Conservation (phyloP, 192 early-diverging fungal species). For the Coemansia sp. region DNA sequence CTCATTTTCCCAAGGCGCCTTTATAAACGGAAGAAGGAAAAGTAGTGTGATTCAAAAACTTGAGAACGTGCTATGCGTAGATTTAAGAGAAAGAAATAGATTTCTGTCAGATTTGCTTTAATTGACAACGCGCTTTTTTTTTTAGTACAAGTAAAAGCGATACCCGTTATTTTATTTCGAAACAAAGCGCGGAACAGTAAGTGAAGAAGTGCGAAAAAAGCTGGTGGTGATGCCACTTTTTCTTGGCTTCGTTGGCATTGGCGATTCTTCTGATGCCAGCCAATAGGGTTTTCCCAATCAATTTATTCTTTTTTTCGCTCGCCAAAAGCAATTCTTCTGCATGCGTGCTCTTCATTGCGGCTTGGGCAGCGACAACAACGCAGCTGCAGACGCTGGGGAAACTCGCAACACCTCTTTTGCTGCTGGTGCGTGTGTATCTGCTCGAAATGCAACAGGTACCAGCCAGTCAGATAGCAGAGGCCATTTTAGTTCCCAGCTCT, state of each 20-base stretch:
- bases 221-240: not conserved
- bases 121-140: constrained; percentile 49
- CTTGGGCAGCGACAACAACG: not conserved
- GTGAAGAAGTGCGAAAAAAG: not conserved
- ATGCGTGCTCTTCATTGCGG: not conserved
- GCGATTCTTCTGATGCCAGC: not conserved
- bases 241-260: constrained; percentile 1
- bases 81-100: constrained; percentile 5
- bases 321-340: not conserved
- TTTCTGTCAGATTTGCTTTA: constrained; percentile 12
- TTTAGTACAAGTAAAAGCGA: constrained; percentile 29
- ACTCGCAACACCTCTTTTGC: not conserved
- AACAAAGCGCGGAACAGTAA: constrained; percentile 6
- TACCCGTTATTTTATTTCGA: constrained; percentile 26
- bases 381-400: not conserved
- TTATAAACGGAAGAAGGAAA: not conserved
- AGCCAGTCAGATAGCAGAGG: not conserved
- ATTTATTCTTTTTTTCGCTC: not conserved
- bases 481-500: not conserved
- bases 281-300: not conserved
- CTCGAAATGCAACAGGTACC: not conserved
- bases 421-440: not conserved
- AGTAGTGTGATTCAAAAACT: constrained; percentile 6
- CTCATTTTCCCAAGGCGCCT: constrained; percentile 40
- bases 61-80: constrained; percentile 5